Percentiles rank a stretch among this genome's conserved stretches.
phyloP scores from a whole-genome alignment of 331 rosid genomes.

The Arachis monticola region DNA sequence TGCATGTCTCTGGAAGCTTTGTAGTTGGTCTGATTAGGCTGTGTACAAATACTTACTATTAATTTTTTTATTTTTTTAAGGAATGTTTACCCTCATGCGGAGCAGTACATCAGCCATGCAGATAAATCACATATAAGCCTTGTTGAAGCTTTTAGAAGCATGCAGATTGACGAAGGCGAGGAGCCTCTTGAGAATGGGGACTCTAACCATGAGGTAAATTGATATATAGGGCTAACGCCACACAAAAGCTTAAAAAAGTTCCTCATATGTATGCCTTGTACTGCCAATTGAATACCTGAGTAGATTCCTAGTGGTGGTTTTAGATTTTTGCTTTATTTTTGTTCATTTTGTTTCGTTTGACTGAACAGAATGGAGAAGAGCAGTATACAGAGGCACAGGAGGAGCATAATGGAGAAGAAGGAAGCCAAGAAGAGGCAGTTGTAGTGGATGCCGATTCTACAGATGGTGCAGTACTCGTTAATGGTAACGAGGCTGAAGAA shows the following conservation, averaged over 20 bases:
- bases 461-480: constrained; percentile 86
- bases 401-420: constrained; percentile 37
- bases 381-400: constrained; percentile 48
- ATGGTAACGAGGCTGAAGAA: constrained; percentile 92
- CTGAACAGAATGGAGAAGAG: constrained; percentile 51
- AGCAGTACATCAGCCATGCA: constrained; percentile 70
- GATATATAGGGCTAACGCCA: constrained; percentile 16
- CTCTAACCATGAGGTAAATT: constrained; percentile 70
- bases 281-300: background rate
- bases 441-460: constrained; percentile 96
- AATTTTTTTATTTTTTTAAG: constrained; percentile 46
- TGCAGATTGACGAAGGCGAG: constrained; percentile 72
- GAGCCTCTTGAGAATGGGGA: constrained; percentile 89
- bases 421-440: constrained; percentile 92
- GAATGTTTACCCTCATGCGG: constrained; percentile 79
- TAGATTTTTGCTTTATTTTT: constrained; percentile 33
- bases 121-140: constrained; percentile 72
- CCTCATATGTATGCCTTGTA: constrained; percentile 20
- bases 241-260: constrained; percentile 21
- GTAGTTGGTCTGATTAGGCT: background rate
- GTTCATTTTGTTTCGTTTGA: constrained; percentile 38
- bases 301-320: constrained; percentile 10
- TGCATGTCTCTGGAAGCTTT: constrained; percentile 23
- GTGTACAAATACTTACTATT: constrained; percentile 22
- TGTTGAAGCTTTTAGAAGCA: constrained; percentile 83